Conservation (phyloP, 345 rosid genomes). For the Hevea brasiliensis region DNA sequence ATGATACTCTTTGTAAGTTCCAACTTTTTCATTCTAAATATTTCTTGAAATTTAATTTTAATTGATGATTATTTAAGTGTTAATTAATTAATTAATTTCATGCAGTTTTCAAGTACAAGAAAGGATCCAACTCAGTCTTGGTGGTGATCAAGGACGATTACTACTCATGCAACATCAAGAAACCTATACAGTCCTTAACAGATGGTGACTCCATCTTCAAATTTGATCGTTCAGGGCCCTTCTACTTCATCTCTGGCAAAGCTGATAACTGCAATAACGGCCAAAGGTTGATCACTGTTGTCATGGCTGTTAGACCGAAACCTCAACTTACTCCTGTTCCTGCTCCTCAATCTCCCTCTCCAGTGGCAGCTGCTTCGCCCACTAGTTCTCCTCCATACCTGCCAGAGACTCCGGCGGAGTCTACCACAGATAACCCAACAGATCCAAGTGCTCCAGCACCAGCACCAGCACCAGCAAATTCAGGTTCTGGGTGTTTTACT, state of each 20-base stretch:
- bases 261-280: constrained; percentile 66
- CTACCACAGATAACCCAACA: constrained; percentile 20
- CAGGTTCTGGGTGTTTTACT: constrained; percentile 19
- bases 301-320: constrained; percentile 50
- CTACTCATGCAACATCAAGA: constrained; percentile 54
- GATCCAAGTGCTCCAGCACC: constrained; percentile 27
- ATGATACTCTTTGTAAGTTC: constrained; percentile 69
- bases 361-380: constrained; percentile 16
- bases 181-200: constrained; percentile 45
- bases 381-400: neutral
- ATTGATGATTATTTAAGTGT: neutral
- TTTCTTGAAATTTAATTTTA: neutral
- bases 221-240: constrained; percentile 70
- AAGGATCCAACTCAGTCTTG: constrained; percentile 69
- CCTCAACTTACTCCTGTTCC: constrained; percentile 26
- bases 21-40: neutral
- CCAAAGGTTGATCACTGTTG: constrained; percentile 58
- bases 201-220: constrained; percentile 60
- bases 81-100: neutral
- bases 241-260: constrained; percentile 73
- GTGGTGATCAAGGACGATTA: constrained; percentile 55
- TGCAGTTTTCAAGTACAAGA: constrained; percentile 71
- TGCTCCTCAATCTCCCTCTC: constrained; percentile 30
- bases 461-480: constrained; percentile 32
- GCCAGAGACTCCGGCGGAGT: constrained; percentile 12